These are phyloP conservation scores for Solanum chiquidenum DNA, from an alignment of 257 asterid genomes.

Conservation along the genomic window DNA sequence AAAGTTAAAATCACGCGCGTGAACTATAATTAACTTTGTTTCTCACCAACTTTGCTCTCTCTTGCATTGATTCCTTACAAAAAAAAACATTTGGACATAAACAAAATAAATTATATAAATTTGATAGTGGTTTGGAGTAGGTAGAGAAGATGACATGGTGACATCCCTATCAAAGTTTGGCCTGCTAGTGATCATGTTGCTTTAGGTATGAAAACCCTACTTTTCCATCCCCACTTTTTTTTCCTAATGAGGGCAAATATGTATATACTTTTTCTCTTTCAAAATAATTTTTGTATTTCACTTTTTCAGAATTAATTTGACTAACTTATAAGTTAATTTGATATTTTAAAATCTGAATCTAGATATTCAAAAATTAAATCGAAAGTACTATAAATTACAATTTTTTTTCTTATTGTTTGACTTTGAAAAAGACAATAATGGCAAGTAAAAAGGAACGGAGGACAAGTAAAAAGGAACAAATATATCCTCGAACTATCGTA, in stretches of 20 bases:
- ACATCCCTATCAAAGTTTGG: constrained; percentile 46
- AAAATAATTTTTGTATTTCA: not conserved
- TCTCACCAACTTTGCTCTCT: not conserved
- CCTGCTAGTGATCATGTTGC: constrained; percentile 29
- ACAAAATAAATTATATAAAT: not conserved
- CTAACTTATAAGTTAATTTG: not conserved
- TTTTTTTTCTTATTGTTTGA: no score
- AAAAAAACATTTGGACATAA: not conserved
- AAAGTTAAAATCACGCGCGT: no score
- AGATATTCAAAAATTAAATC: no score
- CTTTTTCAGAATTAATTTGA: not conserved
- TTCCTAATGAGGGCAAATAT: not conserved
- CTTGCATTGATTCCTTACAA: not conserved
- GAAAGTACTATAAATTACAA: no score
- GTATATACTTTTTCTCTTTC: not conserved
- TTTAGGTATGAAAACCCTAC: constrained; percentile 22
- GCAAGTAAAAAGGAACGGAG: not conserved
- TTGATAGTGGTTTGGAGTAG: constrained; percentile 57
- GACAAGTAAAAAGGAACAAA: not conserved
- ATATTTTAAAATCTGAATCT: no score
- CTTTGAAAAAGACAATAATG: no score
- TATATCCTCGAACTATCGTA: no score
- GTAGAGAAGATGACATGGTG: constrained; percentile 55
- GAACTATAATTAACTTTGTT: not conserved
- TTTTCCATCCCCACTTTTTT: not conserved